Conservation (phyloP, 1,139 yeast genomes). For the Diutina scorzettiae region DNA sequence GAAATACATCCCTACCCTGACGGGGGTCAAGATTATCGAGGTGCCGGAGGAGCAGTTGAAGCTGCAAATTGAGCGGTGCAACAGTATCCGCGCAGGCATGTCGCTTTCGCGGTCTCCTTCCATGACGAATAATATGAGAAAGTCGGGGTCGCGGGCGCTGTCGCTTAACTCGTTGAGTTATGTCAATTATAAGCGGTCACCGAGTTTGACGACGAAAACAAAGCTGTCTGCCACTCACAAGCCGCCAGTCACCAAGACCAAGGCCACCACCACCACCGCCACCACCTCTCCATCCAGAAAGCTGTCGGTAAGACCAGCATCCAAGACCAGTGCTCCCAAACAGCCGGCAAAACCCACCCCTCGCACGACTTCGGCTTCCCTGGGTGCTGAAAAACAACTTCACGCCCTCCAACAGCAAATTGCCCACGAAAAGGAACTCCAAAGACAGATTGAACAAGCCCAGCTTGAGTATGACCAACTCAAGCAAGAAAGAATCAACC, state of each 20-base stretch:
- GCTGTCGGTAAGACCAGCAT: background rate
- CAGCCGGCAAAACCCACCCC: background rate
- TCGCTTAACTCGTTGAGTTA: constrained; percentile 2
- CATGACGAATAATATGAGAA: background rate
- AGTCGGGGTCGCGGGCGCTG: constrained; percentile 5
- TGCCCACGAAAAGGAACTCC: background rate
- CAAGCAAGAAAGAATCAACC: background rate
- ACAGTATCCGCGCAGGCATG: constrained; percentile 26
- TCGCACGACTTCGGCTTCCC: background rate
- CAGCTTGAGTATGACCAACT: constrained; percentile 2
- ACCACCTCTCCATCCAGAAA: background rate
- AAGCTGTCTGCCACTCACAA: too few species aligned
- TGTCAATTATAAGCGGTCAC: constrained; percentile 2
- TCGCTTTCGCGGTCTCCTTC: constrained; percentile 18
- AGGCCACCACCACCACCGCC: background rate
- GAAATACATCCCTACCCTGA: constrained; percentile 36
- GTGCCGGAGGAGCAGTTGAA: constrained; percentile 30
- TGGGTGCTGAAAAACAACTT: background rate
- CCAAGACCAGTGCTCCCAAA: background rate
- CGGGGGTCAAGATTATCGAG: constrained; percentile 35
- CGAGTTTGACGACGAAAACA: background rate
- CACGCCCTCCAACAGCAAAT: background rate
- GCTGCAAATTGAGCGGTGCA: constrained; percentile 28
- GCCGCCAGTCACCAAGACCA: too few species aligned
- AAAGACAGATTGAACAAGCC: background rate